A percentile compares a stretch with the other conserved stretches of the same genome.
Conservation (phyloP, 202 grass and related monocot species). For the Musa balbisiana region DNA sequence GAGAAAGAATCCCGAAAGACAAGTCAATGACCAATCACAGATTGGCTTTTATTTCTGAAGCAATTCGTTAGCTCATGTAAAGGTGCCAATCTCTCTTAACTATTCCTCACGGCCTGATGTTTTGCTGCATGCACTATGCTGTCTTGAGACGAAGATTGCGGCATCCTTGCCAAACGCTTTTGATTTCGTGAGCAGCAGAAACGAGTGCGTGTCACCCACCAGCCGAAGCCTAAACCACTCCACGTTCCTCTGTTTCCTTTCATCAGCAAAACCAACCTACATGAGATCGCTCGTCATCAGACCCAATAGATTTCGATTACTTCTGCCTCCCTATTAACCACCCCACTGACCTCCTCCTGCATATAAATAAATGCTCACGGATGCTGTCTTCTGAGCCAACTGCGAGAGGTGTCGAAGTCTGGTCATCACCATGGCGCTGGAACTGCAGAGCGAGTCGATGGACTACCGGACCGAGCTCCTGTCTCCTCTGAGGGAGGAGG, state of each 20-base stretch:
- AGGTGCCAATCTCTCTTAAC: no score
- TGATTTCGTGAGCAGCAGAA: background rate
- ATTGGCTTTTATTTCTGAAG: no score
- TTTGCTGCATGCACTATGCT: no score
- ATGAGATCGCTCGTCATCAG: background rate
- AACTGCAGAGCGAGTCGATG: conserved; percentile 21
- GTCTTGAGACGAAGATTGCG: background rate
- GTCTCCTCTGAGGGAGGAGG: conserved; percentile 2
- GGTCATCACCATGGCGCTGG: background rate
- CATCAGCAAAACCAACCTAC: no score
- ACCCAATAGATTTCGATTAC: background rate
- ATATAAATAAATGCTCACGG: background rate
- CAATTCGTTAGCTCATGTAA: no score
- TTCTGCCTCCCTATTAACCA: background rate
- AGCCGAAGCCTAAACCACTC: background rate
- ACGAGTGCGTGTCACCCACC: background rate
- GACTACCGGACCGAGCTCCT: conserved; percentile 13
- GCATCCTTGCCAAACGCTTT: background rate
- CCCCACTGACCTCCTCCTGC: background rate
- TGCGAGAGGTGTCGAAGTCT: background rate
- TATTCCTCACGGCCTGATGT: no score
- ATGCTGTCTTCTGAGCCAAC: no score
- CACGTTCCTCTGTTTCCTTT: background rate
- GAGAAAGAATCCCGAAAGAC: no score
- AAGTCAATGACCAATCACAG: no score